These are phyloP conservation scores for Globisporangium polare DNA, from an alignment of 352 stramenopile species.

Conservation along the genomic window DNA sequence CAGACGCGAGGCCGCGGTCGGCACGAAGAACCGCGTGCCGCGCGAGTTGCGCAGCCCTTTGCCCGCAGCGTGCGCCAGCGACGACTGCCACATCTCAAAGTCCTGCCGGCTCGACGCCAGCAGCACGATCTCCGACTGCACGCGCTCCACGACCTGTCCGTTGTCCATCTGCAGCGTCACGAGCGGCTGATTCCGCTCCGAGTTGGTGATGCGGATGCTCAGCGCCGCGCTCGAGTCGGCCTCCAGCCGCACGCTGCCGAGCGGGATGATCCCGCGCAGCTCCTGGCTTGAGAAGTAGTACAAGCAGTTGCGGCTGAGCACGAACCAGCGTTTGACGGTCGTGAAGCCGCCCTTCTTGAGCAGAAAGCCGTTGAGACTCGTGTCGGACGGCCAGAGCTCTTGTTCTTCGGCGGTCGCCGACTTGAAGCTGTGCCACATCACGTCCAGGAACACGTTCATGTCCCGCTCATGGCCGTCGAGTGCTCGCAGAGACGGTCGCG, in stretches of 20 bases:
- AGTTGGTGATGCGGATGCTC: constrained; percentile 76
- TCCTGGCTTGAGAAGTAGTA: constrained; percentile 86
- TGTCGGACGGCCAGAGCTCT: constrained; percentile 87
- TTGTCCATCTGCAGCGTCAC: constrained; percentile 81
- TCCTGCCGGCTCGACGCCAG: constrained; percentile 61
- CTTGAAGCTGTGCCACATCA: constrained; percentile 88
- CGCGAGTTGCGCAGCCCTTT: constrained; percentile 78
- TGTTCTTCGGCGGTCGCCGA: constrained; percentile 80
- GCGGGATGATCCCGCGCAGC: constrained; percentile 80
- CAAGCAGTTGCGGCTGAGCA: constrained; percentile 84
- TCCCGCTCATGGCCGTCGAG: constrained; percentile 76
- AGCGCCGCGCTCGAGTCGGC: constrained; percentile 43
- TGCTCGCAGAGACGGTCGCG: constrained; percentile 62
- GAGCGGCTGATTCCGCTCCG: constrained; percentile 46
- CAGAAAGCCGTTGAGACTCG: constrained; percentile 80
- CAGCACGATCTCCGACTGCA: constrained; percentile 78
- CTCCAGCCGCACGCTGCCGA: constrained; percentile 73
- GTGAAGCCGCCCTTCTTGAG: constrained; percentile 83
- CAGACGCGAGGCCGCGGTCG: constrained; percentile 70
- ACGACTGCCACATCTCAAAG: constrained; percentile 89
- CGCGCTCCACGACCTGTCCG: constrained; percentile 72
- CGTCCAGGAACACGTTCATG: constrained; percentile 85
- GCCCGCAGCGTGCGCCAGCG: constrained; percentile 71
- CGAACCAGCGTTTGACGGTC: constrained; percentile 81
- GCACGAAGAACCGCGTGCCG: constrained; percentile 82